Evolutionary conservation across 192 early-diverging fungal species (phyloP).

Genomic region (Rhizophlyctis rosea): DNA sequence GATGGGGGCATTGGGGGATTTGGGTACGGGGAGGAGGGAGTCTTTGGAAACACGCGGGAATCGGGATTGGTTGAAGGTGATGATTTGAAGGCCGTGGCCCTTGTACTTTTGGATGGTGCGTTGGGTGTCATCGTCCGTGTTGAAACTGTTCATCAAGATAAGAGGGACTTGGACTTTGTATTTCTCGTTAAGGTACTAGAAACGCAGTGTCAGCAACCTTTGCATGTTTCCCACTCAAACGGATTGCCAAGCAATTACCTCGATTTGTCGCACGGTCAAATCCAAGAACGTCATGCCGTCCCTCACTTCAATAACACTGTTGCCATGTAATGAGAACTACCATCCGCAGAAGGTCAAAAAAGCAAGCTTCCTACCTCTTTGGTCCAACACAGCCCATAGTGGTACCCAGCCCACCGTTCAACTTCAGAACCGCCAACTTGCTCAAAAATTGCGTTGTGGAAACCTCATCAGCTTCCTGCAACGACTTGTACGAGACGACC

Average conservation of each 20-base stretch:
- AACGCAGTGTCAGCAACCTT: too few relatives aligned
- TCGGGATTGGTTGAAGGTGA: slow-evolving; percentile 97
- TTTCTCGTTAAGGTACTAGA: slow-evolving; percentile 82
- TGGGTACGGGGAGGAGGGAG: slow-evolving; percentile 82
- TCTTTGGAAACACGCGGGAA: slow-evolving; percentile 94
- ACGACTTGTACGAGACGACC: slow-evolving; percentile 75
- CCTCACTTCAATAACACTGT: slow-evolving; percentile 93
- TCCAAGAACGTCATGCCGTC: slow-evolving; percentile 99
- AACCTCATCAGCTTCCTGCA: slow-evolving; percentile 51
- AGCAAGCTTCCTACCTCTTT: slow-evolving; percentile 57
- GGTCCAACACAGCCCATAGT: slow-evolving; percentile 99
- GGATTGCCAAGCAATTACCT: slow-evolving; percentile 62
- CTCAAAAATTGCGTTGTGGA: slow-evolving; percentile 45
- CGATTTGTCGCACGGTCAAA: slow-evolving; percentile 96
- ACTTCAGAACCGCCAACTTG: slow-evolving; percentile 96
- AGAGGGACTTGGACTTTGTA: slow-evolving; percentile 90
- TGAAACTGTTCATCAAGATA: slow-evolving; percentile 99
- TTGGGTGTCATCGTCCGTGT: slow-evolving; percentile 96
- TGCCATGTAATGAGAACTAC: too few relatives aligned
- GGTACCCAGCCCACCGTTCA: slow-evolving; percentile 98
- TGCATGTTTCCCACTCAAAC: too few relatives aligned
- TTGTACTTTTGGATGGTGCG: slow-evolving; percentile 98
- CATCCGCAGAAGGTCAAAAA: too few relatives aligned
- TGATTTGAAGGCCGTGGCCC: slow-evolving; percentile 83
- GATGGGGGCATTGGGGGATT: slow-evolving; percentile 46